These are phyloP conservation scores for Paraconiothyrium sp. DNA, from an alignment of 2,329 filamentous ascomycete species.

Conservation along the genomic window DNA sequence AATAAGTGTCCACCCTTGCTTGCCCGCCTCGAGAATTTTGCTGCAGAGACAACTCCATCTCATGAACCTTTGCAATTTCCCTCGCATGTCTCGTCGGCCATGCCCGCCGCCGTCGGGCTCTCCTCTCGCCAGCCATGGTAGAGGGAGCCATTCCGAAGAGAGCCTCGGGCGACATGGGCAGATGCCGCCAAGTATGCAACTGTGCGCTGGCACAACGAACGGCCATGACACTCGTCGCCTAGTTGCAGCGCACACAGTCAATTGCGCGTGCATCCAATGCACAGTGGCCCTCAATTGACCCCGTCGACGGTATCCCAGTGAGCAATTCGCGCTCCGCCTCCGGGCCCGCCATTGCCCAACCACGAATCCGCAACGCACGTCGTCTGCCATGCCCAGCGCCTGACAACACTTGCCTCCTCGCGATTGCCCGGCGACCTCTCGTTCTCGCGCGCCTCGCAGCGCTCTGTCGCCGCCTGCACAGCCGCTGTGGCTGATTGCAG, in stretches of 20 bases:
- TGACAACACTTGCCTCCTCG: constrained; percentile 14
- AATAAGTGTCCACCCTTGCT: constrained; percentile 1
- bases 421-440: constrained; percentile 14
- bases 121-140: not conserved
- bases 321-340: not conserved
- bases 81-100: not conserved
- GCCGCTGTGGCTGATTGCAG: constrained; percentile 21
- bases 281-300: constrained; percentile 1
- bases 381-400: constrained; percentile 17
- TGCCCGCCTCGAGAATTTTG: constrained; percentile 2
- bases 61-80: not conserved
- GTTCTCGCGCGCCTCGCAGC: constrained; percentile 12
- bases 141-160: constrained; percentile 8
- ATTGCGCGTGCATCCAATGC: constrained; percentile 13
- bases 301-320: not conserved
- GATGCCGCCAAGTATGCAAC: constrained; percentile 13
- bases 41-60: not conserved
- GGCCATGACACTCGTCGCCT: constrained; percentile 11
- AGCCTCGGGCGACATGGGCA: constrained; percentile 15
- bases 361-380: constrained; percentile 2
- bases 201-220: constrained; percentile 9
- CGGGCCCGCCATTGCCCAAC: constrained; percentile 2
- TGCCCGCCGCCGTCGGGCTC: not conserved
- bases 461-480: constrained; percentile 16
- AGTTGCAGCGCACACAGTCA: constrained; percentile 13